A percentile compares a stretch with the other conserved stretches of the same genome.
phyloP scores from a whole-genome alignment of 2,329 filamentous ascomycete genomes.

The Bertia moriformis region DNA sequence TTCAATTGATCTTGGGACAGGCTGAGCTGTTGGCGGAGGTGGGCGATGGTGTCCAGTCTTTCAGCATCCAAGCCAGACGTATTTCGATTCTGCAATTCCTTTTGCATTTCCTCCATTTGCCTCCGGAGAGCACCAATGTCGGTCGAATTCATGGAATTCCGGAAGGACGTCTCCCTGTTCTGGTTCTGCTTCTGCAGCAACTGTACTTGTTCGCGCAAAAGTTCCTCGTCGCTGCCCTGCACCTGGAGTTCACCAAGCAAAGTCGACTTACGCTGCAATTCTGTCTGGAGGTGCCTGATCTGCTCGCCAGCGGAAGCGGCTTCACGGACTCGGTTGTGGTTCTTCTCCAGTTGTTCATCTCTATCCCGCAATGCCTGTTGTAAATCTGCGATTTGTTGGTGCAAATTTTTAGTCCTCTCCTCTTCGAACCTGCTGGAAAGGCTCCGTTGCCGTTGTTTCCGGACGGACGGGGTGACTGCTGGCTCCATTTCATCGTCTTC shows the following conservation, averaged over 20 bases:
- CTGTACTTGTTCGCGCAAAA: background rate
- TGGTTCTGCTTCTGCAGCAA: background rate
- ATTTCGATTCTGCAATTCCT: conserved; percentile 12
- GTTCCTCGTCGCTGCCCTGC: conserved; percentile 6
- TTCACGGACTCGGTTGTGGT: conserved; percentile 14
- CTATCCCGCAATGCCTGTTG: conserved; percentile 14
- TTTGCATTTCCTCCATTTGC: conserved; percentile 15
- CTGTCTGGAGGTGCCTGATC: conserved; percentile 18
- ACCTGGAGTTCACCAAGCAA: conserved; percentile 12
- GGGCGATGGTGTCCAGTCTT: conserved; percentile 13
- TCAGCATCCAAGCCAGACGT: conserved; percentile 11
- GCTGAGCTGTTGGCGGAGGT: conserved; percentile 11
- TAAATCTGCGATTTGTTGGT: conserved; percentile 6
- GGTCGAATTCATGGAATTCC: conserved; percentile 3
- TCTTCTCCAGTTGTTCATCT: conserved; percentile 16
- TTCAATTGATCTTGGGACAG: conserved; percentile 1
- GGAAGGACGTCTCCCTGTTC: background rate
- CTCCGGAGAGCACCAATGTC: conserved; percentile 12
- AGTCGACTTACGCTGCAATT: conserved; percentile 15
- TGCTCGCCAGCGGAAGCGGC: conserved; percentile 18
- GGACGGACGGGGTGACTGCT: conserved; percentile 11
- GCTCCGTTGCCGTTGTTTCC: background rate
- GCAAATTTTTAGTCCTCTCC: background rate
- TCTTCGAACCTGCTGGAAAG: background rate
- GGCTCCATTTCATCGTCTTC: conserved; percentile 12